Evolutionary conservation across 306 rosid genomes (phyloP), one percentile per base, ranked within the genome.

Genomic region (Alnus glutinosa): DNA sequence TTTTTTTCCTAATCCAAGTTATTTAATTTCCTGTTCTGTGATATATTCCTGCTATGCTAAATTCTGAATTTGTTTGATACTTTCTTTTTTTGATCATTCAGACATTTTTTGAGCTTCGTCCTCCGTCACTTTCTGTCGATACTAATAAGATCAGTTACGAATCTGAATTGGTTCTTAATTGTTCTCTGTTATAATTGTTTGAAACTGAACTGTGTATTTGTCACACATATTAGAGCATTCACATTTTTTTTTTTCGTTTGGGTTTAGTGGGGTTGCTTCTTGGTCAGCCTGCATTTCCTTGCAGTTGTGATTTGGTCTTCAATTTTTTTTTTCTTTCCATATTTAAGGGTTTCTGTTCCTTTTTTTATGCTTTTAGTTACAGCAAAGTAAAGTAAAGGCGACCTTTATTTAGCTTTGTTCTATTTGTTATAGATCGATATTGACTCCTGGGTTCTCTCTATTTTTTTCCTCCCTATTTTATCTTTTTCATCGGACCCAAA

Each of bases 271-370:
- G 34, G 61, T 61, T 75, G 67, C 42, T 57, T 71, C 30, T 74
- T 63, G 49, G 30, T 71, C 42, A 12, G 50, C 82, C 15, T 37
- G 32, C 37, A 69, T 77, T 77, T 37, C 34, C 63, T 80, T 75
- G 44, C 66, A 19, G 74, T 69, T 74, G 76, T 69, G 76, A 83
- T 36, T 74, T 46, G 77, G 73, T 73, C 79, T 67, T 61, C 8
- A 9, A 23, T 23, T 37, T 36, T 37, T 3, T 3, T 55, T 69
- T 51, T 42, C 28, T 23, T 23, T 52, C 79, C 79, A 55, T 51
- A 42, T 62, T 74, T 13, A 77, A 74, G 77, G 62, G 11, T 55
- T 70, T 81, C 75, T 57, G 81, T 78, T 83, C 73, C 76, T 78
- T 9, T 34, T 30, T 42, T 62, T 3, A 5, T 73, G 12, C 68